Percentiles rank a stretch among this genome's conserved stretches.
Evolutionary conservation across 2,329 filamentous ascomycete species (phyloP).

Genomic region (Pyrenochaeta sp.): DNA sequence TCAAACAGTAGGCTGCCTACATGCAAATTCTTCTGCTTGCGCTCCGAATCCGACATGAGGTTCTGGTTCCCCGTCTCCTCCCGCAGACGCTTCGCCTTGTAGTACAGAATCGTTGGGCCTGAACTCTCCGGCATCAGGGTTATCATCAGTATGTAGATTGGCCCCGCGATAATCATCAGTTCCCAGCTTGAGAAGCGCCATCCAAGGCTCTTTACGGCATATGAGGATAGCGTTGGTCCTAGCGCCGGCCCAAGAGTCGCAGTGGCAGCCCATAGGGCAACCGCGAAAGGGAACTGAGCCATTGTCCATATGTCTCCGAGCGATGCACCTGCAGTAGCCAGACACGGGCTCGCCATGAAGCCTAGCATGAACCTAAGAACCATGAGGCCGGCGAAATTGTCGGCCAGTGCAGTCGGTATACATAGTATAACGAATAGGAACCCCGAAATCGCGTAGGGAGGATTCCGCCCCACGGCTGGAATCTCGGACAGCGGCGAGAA

Average conservation of each 20-base stretch:
- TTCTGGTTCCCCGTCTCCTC: slow-evolving; percentile 70
- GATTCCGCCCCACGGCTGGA: slow-evolving; percentile 70
- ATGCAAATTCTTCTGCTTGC: slow-evolving; percentile 63
- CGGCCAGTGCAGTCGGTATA: slow-evolving; percentile 68
- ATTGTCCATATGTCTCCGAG: slow-evolving; percentile 48
- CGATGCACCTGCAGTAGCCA: slow-evolving; percentile 46
- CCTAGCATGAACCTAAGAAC: slow-evolving; percentile 55
- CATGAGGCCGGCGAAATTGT: slow-evolving; percentile 69
- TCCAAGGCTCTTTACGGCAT: slow-evolving; percentile 70
- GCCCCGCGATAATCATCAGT: slow-evolving; percentile 76
- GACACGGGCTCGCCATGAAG: slow-evolving; percentile 46
- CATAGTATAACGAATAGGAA: slow-evolving; percentile 72
- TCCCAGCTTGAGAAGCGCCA: slow-evolving; percentile 90
- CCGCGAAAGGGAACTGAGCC: slow-evolving; percentile 52
- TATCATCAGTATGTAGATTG: slow-evolving; percentile 76
- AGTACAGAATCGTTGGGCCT: slow-evolving; percentile 64
- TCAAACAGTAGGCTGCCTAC: slow-evolving; percentile 53
- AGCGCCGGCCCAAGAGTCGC: slow-evolving; percentile 69
- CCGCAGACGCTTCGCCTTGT: slow-evolving; percentile 75
- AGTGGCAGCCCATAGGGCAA: slow-evolving; percentile 52
- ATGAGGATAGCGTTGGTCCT: slow-evolving; percentile 72
- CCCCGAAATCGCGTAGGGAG: slow-evolving; percentile 73
- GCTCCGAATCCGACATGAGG: slow-evolving; percentile 80
- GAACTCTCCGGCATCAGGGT: slow-evolving; percentile 89
- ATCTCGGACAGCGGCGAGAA: slow-evolving; percentile 74